Percentiles rank a stretch among this genome's conserved stretches.
Evolutionary conservation across 169 alveolate genomes (phyloP).

Genomic region (Eimeria tenella): DNA sequence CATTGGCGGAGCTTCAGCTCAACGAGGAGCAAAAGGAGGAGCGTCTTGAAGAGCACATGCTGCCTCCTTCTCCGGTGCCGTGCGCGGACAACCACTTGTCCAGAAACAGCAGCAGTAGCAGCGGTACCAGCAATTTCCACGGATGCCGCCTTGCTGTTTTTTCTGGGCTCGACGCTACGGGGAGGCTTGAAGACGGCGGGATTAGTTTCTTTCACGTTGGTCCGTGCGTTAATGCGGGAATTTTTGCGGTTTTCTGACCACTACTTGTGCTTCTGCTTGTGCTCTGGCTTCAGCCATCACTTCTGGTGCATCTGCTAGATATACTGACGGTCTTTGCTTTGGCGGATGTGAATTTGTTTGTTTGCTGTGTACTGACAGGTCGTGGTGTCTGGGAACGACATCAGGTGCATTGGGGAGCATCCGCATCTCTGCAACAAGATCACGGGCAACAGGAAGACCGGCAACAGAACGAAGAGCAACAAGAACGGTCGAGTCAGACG

Average conservation of each 20-base stretch:
- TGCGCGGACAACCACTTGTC: too few species aligned
- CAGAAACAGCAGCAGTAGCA: conserved; percentile 24
- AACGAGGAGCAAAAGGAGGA: background rate
- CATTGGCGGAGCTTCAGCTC: background rate
- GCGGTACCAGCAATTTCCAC: background rate
- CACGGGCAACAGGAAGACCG: background rate
- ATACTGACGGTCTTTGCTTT: background rate
- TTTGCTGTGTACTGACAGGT: background rate
- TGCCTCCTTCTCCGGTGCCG: too few species aligned
- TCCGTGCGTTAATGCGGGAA: background rate
- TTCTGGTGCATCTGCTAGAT: background rate
- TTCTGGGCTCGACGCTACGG: background rate
- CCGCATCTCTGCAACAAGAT: background rate
- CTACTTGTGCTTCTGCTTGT: background rate
- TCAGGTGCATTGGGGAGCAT: background rate
- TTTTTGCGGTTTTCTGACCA: too few species aligned
- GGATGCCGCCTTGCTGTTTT: background rate
- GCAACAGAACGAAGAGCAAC: background rate
- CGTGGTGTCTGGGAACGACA: background rate
- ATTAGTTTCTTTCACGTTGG: conserved; percentile 11
- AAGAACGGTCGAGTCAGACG: background rate
- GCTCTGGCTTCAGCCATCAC: background rate
- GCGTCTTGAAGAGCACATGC: background rate
- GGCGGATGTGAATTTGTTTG: background rate
- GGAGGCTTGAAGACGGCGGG: background rate